Conservation (phyloP, 2,329 filamentous ascomycete species). For the Talaromyces piceae region DNA sequence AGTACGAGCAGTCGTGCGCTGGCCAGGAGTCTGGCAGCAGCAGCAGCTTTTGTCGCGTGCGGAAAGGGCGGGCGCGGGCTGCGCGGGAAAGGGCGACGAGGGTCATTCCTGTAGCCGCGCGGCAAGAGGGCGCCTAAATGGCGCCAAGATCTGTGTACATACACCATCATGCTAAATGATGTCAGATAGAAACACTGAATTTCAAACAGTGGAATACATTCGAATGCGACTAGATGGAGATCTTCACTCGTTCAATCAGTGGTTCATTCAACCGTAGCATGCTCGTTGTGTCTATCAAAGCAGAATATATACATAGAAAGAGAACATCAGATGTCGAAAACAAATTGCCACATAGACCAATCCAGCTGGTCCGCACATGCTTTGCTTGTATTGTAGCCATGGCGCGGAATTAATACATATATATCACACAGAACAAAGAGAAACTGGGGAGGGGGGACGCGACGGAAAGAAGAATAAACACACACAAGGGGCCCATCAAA, state of each 20-base stretch:
- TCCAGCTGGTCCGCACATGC: no score
- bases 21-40: not conserved
- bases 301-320: not conserved
- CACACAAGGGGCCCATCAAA: no score
- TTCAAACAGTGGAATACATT: no score
- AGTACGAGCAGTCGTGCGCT: no score
- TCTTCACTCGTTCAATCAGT: no score
- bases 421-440: not conserved
- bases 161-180: not conserved
- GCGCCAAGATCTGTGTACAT: not conserved
- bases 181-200: no score
- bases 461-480: no score
- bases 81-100: not conserved
- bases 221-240: no score
- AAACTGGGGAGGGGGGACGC: not conserved
- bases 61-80: not conserved
- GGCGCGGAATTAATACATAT: not conserved
- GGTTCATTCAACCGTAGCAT: no score
- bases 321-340: not conserved
- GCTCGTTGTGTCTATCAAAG: not conserved
- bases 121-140: not conserved
- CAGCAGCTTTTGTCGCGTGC: not conserved
- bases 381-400: not conserved
- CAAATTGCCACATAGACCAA: not conserved
- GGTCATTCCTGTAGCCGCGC: not conserved